phyloP scores from a whole-genome alignment of 257 asterid species.

The Echium plantagineum region DNA sequence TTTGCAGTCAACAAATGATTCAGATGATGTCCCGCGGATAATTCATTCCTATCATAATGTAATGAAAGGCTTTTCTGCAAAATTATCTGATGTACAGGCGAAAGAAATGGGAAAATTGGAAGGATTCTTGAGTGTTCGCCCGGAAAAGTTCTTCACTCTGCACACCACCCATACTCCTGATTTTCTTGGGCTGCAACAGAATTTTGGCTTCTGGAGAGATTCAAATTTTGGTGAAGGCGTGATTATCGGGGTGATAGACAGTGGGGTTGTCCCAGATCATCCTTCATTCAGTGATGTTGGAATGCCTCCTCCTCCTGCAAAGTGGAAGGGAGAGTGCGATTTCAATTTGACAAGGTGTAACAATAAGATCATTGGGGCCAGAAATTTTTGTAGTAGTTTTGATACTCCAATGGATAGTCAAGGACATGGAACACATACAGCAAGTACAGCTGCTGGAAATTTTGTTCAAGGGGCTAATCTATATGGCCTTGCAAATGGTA shows the following conservation, averaged over 20 bases:
- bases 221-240: constrained; percentile 2
- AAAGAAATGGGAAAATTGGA: constrained; percentile 1
- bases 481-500: constrained; percentile 29
- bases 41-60: constrained; percentile 2
- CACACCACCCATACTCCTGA: constrained; percentile 4
- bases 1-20: background rate
- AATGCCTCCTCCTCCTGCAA: constrained; percentile 7
- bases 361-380: background rate
- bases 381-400: background rate
- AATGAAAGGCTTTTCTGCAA: background rate
- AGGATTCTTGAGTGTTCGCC: constrained; percentile 1
- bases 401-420: background rate
- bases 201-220: background rate
- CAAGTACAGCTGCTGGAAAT: constrained; percentile 30
- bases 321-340: constrained; percentile 2
- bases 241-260: background rate
- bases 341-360: background rate
- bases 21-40: background rate
- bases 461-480: constrained; percentile 22
- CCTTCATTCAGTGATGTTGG: constrained; percentile 3
- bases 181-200: constrained; percentile 2
- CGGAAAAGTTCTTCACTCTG: background rate
- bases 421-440: constrained; percentile 34
- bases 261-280: background rate
- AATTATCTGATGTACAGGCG: background rate